Evolutionary conservation across 768 basidiomycete genomes (phyloP), one percentile per base, ranked within the genome.

Genomic region (Nidularia sp.): DNA sequence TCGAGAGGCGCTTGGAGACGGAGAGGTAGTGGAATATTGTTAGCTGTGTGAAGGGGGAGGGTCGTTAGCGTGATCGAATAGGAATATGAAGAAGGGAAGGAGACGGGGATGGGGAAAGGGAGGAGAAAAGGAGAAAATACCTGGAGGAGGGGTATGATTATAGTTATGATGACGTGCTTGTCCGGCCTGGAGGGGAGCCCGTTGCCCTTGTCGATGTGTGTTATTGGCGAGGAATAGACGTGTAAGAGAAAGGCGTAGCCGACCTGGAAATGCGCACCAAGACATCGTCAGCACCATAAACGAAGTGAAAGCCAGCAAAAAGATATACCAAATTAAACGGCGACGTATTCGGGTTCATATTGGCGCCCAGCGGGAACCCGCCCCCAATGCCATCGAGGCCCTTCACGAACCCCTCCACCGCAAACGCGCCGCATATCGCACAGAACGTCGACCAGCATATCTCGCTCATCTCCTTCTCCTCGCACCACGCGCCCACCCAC

Each of bases 191-290:
- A 78, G 0, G 81, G 82, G 3, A 72, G 60, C 1, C 70, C 55
- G 12, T 58, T 75, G 2, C 70, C 61, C 50, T 73, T 77, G 58
- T 67, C 64, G 7, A 67, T 63, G 62, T 87, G 85, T 4, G 84
- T 78, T 39, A 83, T 60, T 0, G 86, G 84, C 1, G 84, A 82
- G 0, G 86, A 80, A 68, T 89, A 90, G 6, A 88, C 77, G 55
- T 90, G 84, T 15, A 91, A 67, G 33, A 89, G 73, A 64, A 90
- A 89, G 1, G 87, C 83, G 57, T 90, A 91, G 18, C 85, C 86
- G 55, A 90, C 81, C 88, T 89, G 56, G 32, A 18, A 35, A 15
- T 13, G 36, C 34, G 8, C 10, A 35, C 29, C 36, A 2, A 29
- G 39, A 5, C 36, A 43, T 33, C 39, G 42, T 58, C 39, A 50